These are phyloP conservation scores for Baudoinia panamericana DNA, from an alignment of 495 filamentous ascomycete genomes.

Conservation along the genomic window DNA sequence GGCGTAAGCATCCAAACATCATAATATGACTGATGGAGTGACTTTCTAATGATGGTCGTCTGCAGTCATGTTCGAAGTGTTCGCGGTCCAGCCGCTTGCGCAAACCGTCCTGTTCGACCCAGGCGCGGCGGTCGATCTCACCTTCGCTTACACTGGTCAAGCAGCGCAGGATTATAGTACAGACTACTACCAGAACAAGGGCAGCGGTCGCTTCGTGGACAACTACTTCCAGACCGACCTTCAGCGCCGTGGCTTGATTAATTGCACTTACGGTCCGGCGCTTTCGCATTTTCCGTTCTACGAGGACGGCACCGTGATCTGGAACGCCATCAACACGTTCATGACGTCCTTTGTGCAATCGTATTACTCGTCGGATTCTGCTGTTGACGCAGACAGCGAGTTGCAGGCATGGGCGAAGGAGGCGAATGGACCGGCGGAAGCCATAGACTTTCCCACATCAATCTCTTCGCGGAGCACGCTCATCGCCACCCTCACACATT, in stretches of 20 bases:
- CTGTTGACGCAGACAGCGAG: conserved; percentile 24
- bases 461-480: conserved; percentile 17
- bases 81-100: conserved; percentile 20
- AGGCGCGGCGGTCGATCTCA: conserved; percentile 25
- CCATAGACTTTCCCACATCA: conserved; percentile 20
- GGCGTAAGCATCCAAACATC: conserved; percentile 19
- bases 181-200: conserved; percentile 21
- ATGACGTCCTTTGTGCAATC: conserved; percentile 27
- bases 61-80: conserved; percentile 19
- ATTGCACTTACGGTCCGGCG: conserved; percentile 22
- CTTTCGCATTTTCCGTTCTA: conserved; percentile 29
- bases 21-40: too few relatives aligned
- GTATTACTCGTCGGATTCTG: conserved; percentile 23
- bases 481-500: conserved; percentile 29
- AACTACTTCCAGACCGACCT: conserved; percentile 30
- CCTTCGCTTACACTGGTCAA: conserved; percentile 18
- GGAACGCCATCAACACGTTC: conserved; percentile 21
- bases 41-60: conserved; percentile 5
- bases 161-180: conserved; percentile 15
- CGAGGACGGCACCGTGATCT: conserved; percentile 27
- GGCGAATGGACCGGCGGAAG: conserved; percentile 20
- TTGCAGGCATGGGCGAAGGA: conserved; percentile 26
- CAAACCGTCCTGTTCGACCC: conserved; percentile 20
- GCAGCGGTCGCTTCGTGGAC: conserved; percentile 23
- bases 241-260: conserved; percentile 24